Percentiles rank a stretch among this genome's conserved stretches.
Evolutionary conservation across 2,329 filamentous ascomycete genomes (phyloP).

Genomic region (Aspergillus ibericus): DNA sequence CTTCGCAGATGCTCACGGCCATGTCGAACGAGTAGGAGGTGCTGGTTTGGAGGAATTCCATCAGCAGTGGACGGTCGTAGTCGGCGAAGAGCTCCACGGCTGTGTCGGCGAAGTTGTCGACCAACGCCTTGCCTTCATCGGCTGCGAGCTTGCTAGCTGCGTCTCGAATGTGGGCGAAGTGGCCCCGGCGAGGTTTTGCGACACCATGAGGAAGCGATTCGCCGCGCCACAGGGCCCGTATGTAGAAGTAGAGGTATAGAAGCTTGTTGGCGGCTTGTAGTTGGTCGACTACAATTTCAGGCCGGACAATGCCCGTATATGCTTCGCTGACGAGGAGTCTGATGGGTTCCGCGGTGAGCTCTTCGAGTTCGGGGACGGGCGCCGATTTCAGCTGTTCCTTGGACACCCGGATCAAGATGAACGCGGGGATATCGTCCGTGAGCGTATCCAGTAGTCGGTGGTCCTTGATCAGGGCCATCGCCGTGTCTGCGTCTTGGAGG

Average conservation of each 20-base stretch:
- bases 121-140: conserved; percentile 64
- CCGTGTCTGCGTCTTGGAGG: conserved; percentile 86
- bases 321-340: conserved; percentile 86
- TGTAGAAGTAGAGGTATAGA: conserved; percentile 87
- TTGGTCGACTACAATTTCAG: conserved; percentile 75
- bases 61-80: conserved; percentile 76
- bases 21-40: conserved; percentile 85
- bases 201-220: conserved; percentile 54
- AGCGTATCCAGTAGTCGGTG: conserved; percentile 88
- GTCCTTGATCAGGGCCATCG: conserved; percentile 81
- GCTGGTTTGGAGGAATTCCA: conserved; percentile 82
- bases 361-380: conserved; percentile 69
- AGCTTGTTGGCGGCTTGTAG: conserved; percentile 66
- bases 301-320: conserved; percentile 79
- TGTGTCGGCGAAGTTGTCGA: conserved; percentile 84
- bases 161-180: conserved; percentile 40
- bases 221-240: conserved; percentile 81
- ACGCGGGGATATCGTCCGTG: conserved; percentile 82
- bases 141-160: conserved; percentile 51
- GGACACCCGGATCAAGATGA: conserved; percentile 83
- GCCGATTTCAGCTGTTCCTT: conserved; percentile 67
- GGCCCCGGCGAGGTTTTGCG: conserved; percentile 36
- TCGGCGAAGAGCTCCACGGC: conserved; percentile 82
- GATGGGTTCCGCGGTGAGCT: conserved; percentile 78
- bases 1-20: conserved; percentile 72